These are phyloP conservation scores for Trichoderma sp. DNA, from an alignment of 2,329 filamentous ascomycete species.

Conservation along the genomic window DNA sequence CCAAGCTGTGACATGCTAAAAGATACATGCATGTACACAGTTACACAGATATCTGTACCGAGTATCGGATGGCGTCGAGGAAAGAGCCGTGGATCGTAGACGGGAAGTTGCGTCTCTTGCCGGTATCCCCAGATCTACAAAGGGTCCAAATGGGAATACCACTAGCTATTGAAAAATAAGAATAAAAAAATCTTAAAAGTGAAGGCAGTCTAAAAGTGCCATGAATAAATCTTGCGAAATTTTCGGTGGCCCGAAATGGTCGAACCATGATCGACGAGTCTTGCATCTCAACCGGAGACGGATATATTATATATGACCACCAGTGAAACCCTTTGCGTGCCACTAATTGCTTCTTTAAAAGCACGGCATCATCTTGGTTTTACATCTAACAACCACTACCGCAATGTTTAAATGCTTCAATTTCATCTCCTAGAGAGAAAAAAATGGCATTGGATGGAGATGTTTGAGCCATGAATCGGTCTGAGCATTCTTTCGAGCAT, in stretches of 20 bases:
- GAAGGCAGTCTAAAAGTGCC: neutral
- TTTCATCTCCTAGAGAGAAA: neutral
- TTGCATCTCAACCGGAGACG: neutral
- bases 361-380: neutral
- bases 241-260: neutral
- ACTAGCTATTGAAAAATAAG: neutral
- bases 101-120: conserved; percentile 4
- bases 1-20: neutral
- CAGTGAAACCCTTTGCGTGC: neutral
- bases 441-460: neutral
- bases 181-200: neutral
- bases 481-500: neutral
- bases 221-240: neutral
- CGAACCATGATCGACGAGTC: neutral
- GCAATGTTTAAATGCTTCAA: neutral
- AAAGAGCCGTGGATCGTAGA: neutral
- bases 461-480: neutral
- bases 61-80: neutral
- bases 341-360: neutral
- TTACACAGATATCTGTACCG: neutral
- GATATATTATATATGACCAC: neutral
- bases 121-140: neutral
- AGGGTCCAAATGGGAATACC: neutral
- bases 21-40: neutral
- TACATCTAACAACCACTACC: neutral